Conservation (phyloP, 2,329 filamentous ascomycete genomes). For the Penicillium sp. region DNA sequence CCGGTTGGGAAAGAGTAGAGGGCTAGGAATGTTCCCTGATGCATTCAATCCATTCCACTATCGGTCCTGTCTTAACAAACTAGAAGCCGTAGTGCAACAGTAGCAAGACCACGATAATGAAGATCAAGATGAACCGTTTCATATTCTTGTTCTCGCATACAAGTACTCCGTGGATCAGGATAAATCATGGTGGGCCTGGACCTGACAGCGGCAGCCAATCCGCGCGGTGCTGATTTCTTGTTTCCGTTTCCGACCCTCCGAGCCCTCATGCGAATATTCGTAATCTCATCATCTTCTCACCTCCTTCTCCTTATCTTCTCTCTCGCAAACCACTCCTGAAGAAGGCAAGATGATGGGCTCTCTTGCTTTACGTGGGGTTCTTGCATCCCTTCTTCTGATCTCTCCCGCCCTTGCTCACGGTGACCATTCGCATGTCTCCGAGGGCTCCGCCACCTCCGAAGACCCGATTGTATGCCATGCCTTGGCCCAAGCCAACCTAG, state of each 20-base stretch:
- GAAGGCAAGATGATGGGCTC: conserved; percentile 24
- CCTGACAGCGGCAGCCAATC: conserved; percentile 18
- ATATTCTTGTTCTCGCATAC: background rate
- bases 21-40: too few species aligned
- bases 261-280: conserved; percentile 7
- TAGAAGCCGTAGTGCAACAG: too few species aligned
- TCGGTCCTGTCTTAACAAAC: too few species aligned
- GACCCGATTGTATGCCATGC: conserved; percentile 70
- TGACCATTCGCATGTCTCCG: conserved; percentile 64
- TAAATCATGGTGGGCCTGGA: background rate
- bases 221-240: conserved; percentile 14
- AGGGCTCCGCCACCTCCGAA: conserved; percentile 70
- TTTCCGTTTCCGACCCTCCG: conserved; percentile 5
- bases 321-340: conserved; percentile 1
- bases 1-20: too few species aligned
- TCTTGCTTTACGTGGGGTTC: conserved; percentile 25
- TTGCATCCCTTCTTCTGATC: conserved; percentile 34
- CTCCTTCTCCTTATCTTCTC: conserved; percentile 4
- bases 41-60: too few species aligned
- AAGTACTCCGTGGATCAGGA: background rate
- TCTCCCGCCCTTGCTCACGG: conserved; percentile 53
- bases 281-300: conserved; percentile 9
- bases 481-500: background rate
- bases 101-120: too few species aligned
- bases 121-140: background rate